A percentile compares a stretch with the other conserved stretches of the same genome.
phyloP scores from a whole-genome alignment of 1,284 basidiomycete genomes.

The Leucoagaricus sp. region DNA sequence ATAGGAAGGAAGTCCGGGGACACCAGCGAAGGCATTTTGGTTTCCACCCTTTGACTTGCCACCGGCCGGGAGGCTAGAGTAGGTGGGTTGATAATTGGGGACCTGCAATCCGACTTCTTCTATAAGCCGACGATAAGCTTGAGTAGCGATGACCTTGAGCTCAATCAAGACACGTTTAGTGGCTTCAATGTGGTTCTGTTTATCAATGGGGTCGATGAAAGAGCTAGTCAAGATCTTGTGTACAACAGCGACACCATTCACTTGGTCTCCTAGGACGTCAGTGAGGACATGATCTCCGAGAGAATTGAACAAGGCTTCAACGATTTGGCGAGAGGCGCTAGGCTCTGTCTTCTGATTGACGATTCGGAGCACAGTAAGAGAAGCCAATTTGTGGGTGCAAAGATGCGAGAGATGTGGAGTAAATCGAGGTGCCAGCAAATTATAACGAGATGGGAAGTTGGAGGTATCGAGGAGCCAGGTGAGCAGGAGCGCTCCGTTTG shows the following conservation, averaged over 20 bases:
- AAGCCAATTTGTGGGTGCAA: conserved; percentile 97
- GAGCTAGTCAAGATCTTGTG: conserved; percentile 90
- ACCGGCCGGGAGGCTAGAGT: conserved; percentile 61
- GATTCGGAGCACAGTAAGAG: conserved; percentile 89
- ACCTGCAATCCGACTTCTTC: conserved; percentile 93
- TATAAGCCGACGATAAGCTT: conserved; percentile 91
- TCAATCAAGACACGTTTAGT: conserved; percentile 88
- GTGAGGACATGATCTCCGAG: conserved; percentile 86
- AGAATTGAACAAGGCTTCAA: conserved; percentile 85
- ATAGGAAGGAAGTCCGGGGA: conserved; percentile 75
- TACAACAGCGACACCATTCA: conserved; percentile 93
- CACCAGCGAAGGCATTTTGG: conserved; percentile 52
- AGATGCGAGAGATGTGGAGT: conserved; percentile 95
- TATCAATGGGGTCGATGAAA: conserved; percentile 74
- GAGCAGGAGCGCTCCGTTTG: conserved; percentile 92
- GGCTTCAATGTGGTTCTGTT: conserved; percentile 75
- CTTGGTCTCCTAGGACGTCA: conserved; percentile 92
- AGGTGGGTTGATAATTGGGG: conserved; percentile 80
- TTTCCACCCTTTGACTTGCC: conserved; percentile 63
- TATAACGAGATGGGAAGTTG: conserved; percentile 89
- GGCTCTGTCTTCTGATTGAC: conserved; percentile 92
- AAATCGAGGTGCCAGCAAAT: conserved; percentile 91
- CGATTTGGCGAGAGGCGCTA: conserved; percentile 79
- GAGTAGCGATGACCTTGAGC: conserved; percentile 86
- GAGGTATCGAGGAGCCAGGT: conserved; percentile 98